Base-by-base conservation (phyloP, 805 yeast genomes). In the Kodamaea kaohsiungensis region DNA sequence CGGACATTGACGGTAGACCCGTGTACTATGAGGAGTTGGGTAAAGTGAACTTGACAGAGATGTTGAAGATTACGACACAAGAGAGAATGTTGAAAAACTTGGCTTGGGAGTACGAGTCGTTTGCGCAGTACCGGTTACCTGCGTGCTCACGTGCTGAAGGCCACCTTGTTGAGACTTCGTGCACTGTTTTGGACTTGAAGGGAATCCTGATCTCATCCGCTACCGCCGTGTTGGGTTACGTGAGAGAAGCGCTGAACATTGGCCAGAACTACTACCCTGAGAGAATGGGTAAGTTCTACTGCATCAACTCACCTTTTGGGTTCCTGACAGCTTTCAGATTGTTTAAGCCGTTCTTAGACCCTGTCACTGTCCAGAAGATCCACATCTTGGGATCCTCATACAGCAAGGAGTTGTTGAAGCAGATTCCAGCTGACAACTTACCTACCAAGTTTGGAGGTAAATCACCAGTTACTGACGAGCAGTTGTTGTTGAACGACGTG, bases 181-280 rank as follows among this genome's bases (percentile, higher is more conserved):
- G 99, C 77, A 93, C 98, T 39, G 89, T 95, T 63, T 77, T 95
- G 78, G 99, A 95, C 69, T 81, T 95, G 69, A 95, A 95, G 76
- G 98, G 98, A 35, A 91, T 93, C 54, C 89, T 97, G 22, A 79
- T 95, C 56, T 77, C 88, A 19, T 75, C 95, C 48, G 96, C 96
- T 22, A 85, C 87, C 59, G 90, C 87, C 68, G 99, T 95, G 43
- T 78, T 91, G 59, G 79, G 87, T 10, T 95, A 91, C 72, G 96
- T 95, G 53, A 86, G 86, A 69, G 98, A 92, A 73, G 97, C 99
- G 8, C 89, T 97, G 12, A 77, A 82, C 65, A 90, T 95, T 64
- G 97, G 98, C 56, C 99, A 95, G 79, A 90, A 95, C 76, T 93
- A 89, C 75, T 95, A 95, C 71, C 99, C 99, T 13, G 99, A 95